Evolutionary conservation across 257 asterid genomes (phyloP), one percentile per base, ranked within the genome.

Genomic region (Leonotis leonurus): DNA sequence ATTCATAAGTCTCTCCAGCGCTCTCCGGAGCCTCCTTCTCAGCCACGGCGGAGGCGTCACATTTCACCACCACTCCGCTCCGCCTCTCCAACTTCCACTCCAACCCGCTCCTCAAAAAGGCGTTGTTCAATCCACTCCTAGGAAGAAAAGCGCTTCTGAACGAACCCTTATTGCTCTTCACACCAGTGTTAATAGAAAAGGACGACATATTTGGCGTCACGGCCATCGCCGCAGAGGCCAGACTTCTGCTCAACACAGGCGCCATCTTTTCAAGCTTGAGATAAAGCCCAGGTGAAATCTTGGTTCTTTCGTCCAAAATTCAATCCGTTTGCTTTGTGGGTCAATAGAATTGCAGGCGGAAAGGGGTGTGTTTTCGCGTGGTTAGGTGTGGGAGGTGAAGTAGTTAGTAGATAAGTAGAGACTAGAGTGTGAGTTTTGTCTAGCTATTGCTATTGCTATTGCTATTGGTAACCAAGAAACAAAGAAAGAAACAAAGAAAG

Each of bases 11-110:
- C 70, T 93, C 99, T 16, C 82, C 96, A 30, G 76, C 44, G 43
- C 63, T 77, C 70, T 89, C 89, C 32, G 95, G 55, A 59, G 90
- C 81, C 74, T 93, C 97, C 70, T 86, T 92, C 64, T 92, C 99
- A 65, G 97, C 96, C 41, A 93, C 96, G 20, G 94, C 80, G 56
- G 95, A 73, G 32, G 81, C 88, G 35, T 87, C 96, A 65, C 99
- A 93, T 54, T 84, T 81, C 63, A 93, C 95, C 60, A 79, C 87
- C 65, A 85, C 85, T 45, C 83, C 52, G 43, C 68, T 73, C 35
- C 74, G 80, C 60, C 72, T 75, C 80, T 77, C 89, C 60, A 78
- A 50, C 68, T 75, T 89, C 91, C 94, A 89, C 70, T 68, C 83
- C 71, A 93, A 70, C 39, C 86, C 95, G 60, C 90, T 78, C 60